These are phyloP conservation scores for Tephrocybe sp. DNA, from an alignment of 768 basidiomycete genomes.

Conservation along the genomic window DNA sequence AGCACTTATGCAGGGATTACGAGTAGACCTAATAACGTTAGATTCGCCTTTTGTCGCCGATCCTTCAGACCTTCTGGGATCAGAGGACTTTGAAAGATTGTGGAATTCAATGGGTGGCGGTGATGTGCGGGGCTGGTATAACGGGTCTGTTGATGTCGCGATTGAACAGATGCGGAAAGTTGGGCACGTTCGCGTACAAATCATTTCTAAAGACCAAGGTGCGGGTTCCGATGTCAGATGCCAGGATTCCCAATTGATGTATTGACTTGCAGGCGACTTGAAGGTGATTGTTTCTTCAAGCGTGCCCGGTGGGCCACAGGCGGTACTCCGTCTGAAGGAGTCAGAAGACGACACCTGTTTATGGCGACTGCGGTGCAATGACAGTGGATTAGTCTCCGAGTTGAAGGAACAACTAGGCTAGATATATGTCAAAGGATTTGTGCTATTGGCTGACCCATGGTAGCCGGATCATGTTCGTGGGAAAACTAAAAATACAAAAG, in stretches of 20 bases:
- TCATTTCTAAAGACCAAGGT: slow-evolving; percentile 61
- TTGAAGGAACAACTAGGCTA: slow-evolving; percentile 43
- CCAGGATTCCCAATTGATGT: slow-evolving; percentile 13
- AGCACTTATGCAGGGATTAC: slow-evolving; percentile 26
- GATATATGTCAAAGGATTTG: not conserved
- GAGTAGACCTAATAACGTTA: slow-evolving; percentile 67
- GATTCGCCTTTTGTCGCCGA: slow-evolving; percentile 70
- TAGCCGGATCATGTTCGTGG: slow-evolving; percentile 10
- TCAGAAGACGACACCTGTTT: slow-evolving; percentile 71
- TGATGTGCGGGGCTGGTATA: slow-evolving; percentile 70
- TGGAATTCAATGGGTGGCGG: slow-evolving; percentile 57
- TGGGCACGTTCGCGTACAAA: slow-evolving; percentile 39
- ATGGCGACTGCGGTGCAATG: slow-evolving; percentile 65
- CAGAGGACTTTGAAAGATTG: slow-evolving; percentile 45
- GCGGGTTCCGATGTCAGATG: slow-evolving; percentile 17
- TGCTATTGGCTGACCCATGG: not conserved
- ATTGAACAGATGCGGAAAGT: slow-evolving; percentile 54
- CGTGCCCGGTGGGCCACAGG: slow-evolving; percentile 18
- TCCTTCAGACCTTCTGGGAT: slow-evolving; percentile 21
- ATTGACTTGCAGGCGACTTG: slow-evolving; percentile 55
- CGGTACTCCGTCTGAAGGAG: slow-evolving; percentile 57
- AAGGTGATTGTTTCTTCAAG: slow-evolving; percentile 50
- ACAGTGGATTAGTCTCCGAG: slow-evolving; percentile 38
- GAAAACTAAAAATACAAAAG: slow-evolving; percentile 3
- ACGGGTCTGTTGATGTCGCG: slow-evolving; percentile 51